Base-by-base conservation (phyloP, 2,329 filamentous ascomycete genomes). In the Aspergillus arachidicola region DNA sequence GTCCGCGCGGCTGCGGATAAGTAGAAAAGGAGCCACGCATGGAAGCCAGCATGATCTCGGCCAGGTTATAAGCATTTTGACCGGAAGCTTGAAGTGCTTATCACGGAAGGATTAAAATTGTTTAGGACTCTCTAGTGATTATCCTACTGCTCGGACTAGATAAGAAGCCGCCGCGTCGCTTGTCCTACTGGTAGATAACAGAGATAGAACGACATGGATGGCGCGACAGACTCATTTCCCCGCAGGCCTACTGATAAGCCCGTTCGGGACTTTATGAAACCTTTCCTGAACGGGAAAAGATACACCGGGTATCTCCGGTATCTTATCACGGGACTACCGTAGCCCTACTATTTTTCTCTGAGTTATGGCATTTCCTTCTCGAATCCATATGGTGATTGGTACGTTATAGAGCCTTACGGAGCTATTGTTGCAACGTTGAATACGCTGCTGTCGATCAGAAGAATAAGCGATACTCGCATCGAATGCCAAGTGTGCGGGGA, bases 51-150 rank as follows among this genome's bases (percentile, higher is more conserved):
- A 58, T 36, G 38, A 21, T 23, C 26, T 19, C 14, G 30, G 41
- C 57, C 43, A 23, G 2, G 43, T 50, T 58, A 58, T 58, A 58
- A 58, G 57, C 43, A 50, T 58, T 48, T 26, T 26, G 6, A 23
- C 5, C 14, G 6, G 14, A 19, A 9, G 34, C 34, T 36, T 36
- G 34, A 6, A 12, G 34, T 36, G 32, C 19, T 21, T 54, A 10
- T 34, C 26, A 34, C 32, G 10, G 11, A 6, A 34, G 32, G 11
- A 34, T 11, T 11, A 34, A 11, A 10, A 34, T 34, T 14, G 45
- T 1, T 14, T 26, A 14, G 6, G 21, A 46, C 0, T 38, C 12
- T 36, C 48, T 51, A n/a, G 23, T 32, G 48, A 1, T 4, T 16
- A 3, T 28, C 19, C 14, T 51, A 30, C 16, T 32, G 16, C 48